Conservation (phyloP, 2,329 filamentous ascomycete species). For the Cordyceps tenuipes region DNA sequence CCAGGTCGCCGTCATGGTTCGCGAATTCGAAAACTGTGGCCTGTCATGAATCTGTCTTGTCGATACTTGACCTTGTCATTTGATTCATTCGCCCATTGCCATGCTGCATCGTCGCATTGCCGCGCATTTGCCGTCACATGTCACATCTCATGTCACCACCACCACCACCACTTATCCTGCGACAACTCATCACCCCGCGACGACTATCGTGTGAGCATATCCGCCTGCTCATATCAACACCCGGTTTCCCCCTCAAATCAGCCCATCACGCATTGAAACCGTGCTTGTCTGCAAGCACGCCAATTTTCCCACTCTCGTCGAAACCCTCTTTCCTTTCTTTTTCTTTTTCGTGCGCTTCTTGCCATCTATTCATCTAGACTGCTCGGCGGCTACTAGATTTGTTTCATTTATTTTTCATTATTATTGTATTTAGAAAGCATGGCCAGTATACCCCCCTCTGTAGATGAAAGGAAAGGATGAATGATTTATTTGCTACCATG, state of each 20-base stretch:
- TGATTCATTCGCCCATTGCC: background rate
- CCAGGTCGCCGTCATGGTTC: slow-evolving; percentile 80
- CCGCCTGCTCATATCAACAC: background rate
- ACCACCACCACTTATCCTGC: background rate
- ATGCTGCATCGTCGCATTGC: background rate
- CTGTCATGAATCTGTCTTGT: slow-evolving; percentile 29
- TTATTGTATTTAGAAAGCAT: slow-evolving; percentile 8
- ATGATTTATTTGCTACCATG: background rate
- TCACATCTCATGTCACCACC: background rate
- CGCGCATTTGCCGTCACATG: slow-evolving; percentile 2
- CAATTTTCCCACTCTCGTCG: background rate
- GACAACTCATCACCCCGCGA: background rate
- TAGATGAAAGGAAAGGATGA: background rate
- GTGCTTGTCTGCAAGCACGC: background rate
- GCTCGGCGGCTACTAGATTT: background rate
- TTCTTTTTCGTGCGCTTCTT: background rate
- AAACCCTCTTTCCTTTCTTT: background rate
- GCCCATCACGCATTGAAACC: background rate
- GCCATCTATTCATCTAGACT: background rate
- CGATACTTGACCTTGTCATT: background rate
- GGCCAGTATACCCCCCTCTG: slow-evolving; percentile 5
- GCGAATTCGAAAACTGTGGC: slow-evolving; percentile 71
- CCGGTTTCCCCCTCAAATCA: background rate
- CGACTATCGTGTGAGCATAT: background rate
- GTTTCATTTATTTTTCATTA: background rate